Percentiles rank a stretch among this genome's conserved stretches.
phyloP scores from a whole-genome alignment of 768 basidiomycete species.

The Russula griseocarnosa region DNA sequence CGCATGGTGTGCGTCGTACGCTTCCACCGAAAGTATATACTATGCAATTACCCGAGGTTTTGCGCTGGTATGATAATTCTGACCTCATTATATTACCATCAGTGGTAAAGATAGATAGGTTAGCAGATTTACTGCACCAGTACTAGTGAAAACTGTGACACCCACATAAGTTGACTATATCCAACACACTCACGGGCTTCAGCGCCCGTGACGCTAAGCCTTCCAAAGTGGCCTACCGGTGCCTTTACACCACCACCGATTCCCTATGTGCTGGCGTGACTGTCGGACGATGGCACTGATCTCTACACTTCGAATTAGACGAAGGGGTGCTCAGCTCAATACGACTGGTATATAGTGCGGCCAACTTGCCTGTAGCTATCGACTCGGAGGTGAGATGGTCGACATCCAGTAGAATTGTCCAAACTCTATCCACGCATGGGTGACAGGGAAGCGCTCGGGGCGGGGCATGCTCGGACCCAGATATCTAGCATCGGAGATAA shows the following conservation, averaged over 20 bases:
- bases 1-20: neutral
- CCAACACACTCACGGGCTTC: neutral
- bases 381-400: too few relatives aligned
- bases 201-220: neutral
- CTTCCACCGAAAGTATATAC: neutral
- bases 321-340: neutral
- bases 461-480: neutral
- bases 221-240: neutral
- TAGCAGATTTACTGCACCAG: neutral
- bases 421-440: neutral
- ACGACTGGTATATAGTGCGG: neutral
- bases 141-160: too few relatives aligned
- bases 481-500: neutral
- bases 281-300: neutral
- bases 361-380: too few relatives aligned
- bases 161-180: neutral
- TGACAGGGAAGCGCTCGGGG: neutral
- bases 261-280: neutral
- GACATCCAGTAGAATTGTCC: neutral
- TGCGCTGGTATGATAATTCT: neutral
- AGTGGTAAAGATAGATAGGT: neutral
- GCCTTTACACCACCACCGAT: neutral
- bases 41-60: neutral
- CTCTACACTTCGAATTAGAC: too few relatives aligned
- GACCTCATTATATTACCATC: neutral